A percentile compares a stretch with the other conserved stretches of the same genome.
phyloP scores from a whole-genome alignment of 495 filamentous ascomycete genomes.

The Penicillium cataractarum region DNA sequence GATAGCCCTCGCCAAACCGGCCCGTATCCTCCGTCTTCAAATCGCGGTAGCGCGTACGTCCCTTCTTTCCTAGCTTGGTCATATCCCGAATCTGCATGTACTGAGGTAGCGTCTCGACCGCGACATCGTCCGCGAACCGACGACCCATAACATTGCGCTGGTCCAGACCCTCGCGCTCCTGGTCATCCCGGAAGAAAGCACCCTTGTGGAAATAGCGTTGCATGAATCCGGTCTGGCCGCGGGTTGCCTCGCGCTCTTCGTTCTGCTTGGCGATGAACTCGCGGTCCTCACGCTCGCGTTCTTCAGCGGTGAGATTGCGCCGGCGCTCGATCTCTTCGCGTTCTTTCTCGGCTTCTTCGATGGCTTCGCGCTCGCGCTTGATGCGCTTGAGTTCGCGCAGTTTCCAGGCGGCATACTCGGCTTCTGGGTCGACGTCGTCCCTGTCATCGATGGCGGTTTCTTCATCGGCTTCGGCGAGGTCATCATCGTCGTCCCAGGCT shows the following conservation, averaged over 20 bases:
- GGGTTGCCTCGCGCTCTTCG: conserved; percentile 77
- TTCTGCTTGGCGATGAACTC: conserved; percentile 76
- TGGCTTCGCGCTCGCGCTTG: conserved; percentile 79
- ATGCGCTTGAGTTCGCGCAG: conserved; percentile 87
- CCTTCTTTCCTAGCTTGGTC: conserved; percentile 92
- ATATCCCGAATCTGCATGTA: conserved; percentile 93
- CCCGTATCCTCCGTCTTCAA: conserved; percentile 92
- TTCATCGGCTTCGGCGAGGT: conserved; percentile 61
- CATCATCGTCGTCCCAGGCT: conserved; percentile 88
- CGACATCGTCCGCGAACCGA: conserved; percentile 76
- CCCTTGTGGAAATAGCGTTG: conserved; percentile 98
- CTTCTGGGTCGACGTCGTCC: conserved; percentile 84
- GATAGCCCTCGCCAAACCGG: conserved; percentile 69
- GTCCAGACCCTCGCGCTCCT: conserved; percentile 70
- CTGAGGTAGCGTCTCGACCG: conserved; percentile 79
- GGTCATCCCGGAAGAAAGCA: conserved; percentile 88
- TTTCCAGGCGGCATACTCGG: conserved; percentile 92
- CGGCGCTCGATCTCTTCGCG: conserved; percentile 88
- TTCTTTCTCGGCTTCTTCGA: conserved; percentile 83
- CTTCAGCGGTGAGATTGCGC: conserved; percentile 82
- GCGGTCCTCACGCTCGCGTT: conserved; percentile 84
- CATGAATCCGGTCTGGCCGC: conserved; percentile 88
- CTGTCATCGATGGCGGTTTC: conserved; percentile 77
- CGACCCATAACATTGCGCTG: conserved; percentile 80
- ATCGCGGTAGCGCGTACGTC: conserved; percentile 87